phyloP scores from a whole-genome alignment of 2,329 filamentous ascomycete genomes.

The Fusarium secorum region DNA sequence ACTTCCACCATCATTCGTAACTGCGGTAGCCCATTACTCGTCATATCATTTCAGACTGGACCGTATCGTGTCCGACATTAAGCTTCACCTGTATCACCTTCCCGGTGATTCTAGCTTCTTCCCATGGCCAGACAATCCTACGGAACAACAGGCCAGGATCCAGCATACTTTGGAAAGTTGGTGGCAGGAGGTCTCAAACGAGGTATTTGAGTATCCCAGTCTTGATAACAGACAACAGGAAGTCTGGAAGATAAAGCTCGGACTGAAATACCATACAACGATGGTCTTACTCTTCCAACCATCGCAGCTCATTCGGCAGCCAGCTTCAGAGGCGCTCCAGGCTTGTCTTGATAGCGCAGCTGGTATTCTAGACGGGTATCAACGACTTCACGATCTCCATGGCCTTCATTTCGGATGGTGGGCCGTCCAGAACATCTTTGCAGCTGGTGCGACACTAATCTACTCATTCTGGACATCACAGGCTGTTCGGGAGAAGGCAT shows the following conservation, averaged over 20 bases:
- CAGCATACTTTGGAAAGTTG: fast-evolving
- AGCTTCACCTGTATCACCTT: not conserved
- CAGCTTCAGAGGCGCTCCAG: not conserved
- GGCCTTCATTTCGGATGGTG: not conserved
- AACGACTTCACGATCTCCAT: not conserved
- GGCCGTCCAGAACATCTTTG: not conserved
- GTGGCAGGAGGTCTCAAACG: not conserved
- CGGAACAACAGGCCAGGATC: not conserved
- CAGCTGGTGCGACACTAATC: not conserved
- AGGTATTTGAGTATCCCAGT: not conserved
- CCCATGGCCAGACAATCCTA: constrained; percentile 3
- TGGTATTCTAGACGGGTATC: not conserved
- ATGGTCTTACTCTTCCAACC: not conserved
- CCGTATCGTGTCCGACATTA: not conserved
- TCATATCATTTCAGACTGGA: not conserved
- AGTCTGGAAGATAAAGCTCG: not conserved
- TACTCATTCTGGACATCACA: not conserved
- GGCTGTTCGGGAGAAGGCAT: not conserved
- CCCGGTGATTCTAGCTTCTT: constrained; percentile 29
- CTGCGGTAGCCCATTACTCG: not conserved
- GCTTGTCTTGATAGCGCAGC: not conserved
- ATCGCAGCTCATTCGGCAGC: not conserved
- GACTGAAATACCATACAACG: not conserved
- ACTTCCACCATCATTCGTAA: fast-evolving
- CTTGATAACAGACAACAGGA: not conserved